Conservation (phyloP, 2,329 filamentous ascomycete species). For the Fusarium verrucosum region DNA sequence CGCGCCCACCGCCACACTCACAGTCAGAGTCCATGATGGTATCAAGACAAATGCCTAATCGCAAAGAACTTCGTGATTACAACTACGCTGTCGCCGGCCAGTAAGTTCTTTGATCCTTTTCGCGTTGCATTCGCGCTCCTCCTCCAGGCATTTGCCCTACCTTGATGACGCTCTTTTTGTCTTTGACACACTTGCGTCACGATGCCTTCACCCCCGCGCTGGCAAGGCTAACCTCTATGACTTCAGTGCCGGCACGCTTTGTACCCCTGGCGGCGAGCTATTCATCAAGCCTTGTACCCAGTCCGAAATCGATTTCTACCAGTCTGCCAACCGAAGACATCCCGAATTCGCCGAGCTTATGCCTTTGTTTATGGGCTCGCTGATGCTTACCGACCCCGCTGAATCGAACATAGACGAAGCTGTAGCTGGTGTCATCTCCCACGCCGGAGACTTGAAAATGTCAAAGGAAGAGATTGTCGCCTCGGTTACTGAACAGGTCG, state of each 20-base stretch:
- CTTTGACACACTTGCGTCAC: constrained; percentile 29
- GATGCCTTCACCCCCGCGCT: constrained; percentile 9
- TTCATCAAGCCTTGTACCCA: constrained; percentile 94
- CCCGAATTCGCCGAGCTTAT: constrained; percentile 81
- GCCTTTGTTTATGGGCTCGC: constrained; percentile 83
- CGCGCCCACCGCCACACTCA: constrained; percentile 30
- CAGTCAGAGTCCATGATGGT: constrained; percentile 36
- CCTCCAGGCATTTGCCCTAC: not conserved
- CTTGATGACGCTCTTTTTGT: constrained; percentile 1
- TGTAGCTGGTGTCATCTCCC: constrained; percentile 56
- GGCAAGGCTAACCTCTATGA: constrained; percentile 27
- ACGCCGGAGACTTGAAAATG: constrained; percentile 47
- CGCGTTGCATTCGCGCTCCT: constrained; percentile 19
- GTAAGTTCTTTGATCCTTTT: constrained; percentile 61
- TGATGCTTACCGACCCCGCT: constrained; percentile 70
- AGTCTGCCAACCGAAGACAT: constrained; percentile 72
- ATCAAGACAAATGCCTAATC: constrained; percentile 60
- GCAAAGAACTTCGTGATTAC: constrained; percentile 72
- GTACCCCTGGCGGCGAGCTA: constrained; percentile 81
- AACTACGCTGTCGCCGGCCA: constrained; percentile 84
- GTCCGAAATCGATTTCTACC: constrained; percentile 89
- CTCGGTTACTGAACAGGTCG: constrained; percentile 48
- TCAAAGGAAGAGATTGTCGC: constrained; percentile 49
- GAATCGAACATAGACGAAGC: constrained; percentile 60
- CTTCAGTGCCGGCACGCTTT: constrained; percentile 86